These are phyloP conservation scores for Chytriomyces sp. DNA, from an alignment of 192 early-diverging fungal genomes.

Conservation along the genomic window DNA sequence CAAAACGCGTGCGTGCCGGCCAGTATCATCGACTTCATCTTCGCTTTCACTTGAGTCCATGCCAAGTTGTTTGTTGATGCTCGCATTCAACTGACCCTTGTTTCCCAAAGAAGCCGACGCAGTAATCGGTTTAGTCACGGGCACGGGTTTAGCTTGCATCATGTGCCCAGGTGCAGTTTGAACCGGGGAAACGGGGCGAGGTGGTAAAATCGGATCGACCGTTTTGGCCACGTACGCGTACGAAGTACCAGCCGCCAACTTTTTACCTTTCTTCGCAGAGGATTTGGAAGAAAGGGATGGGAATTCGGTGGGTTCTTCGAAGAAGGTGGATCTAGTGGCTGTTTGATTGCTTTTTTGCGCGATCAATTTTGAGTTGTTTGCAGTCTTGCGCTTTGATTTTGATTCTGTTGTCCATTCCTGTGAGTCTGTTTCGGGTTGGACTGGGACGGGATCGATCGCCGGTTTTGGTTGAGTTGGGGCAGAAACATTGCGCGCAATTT, in stretches of 20 bases:
- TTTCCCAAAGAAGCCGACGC: neutral
- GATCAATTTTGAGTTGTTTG: neutral
- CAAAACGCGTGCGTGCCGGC: neutral
- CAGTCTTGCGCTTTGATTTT: neutral
- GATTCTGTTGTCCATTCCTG: neutral
- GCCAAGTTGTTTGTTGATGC: neutral
- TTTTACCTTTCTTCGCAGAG: constrained; percentile 3
- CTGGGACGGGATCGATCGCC: neutral
- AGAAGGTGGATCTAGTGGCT: neutral
- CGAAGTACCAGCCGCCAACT: neutral
- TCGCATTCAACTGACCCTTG: neutral
- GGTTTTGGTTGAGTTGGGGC: neutral
- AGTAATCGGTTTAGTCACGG: neutral
- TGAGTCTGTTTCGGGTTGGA: neutral
- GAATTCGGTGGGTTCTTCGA: neutral
- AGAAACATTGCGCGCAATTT: neutral
- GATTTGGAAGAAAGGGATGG: neutral
- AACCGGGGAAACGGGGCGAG: neutral
- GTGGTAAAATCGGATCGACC: neutral
- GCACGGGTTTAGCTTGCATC: neutral
- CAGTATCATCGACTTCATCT: neutral
- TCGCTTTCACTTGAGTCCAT: neutral
- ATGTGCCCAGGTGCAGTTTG: neutral
- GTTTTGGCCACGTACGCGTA: constrained; percentile 17
- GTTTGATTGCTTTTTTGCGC: neutral